Conservation (phyloP, 495 filamentous ascomycete species). For the Aspergillus bertholletiae region DNA sequence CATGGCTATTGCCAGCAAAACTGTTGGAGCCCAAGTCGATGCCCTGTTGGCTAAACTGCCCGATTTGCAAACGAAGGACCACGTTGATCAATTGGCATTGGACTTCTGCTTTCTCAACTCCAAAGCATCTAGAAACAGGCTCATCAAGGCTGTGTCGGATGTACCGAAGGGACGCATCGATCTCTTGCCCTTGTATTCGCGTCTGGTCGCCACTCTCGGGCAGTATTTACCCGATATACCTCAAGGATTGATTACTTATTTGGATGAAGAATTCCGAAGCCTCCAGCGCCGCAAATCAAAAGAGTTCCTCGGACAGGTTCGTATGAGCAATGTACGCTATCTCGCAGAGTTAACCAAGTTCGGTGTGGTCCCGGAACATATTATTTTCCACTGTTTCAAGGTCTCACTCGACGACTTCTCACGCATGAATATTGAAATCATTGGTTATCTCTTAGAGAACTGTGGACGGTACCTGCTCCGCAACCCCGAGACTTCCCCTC, state of each 20-base stretch:
- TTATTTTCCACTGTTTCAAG: conserved; percentile 98
- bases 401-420: conserved; percentile 98
- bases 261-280: conserved; percentile 96
- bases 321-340: conserved; percentile 92
- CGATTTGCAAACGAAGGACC: conserved; percentile 85
- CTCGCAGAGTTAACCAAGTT: conserved; percentile 98
- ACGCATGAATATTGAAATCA: conserved; percentile 97
- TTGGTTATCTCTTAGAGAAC: conserved; percentile 94
- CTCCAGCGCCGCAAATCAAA: conserved; percentile 98
- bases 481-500: conserved; percentile 86
- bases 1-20: conserved; percentile 93
- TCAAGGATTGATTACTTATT: conserved; percentile 85
- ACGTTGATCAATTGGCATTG: conserved; percentile 84
- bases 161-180: conserved; percentile 91
- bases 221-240: conserved; percentile 91
- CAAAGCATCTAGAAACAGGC: conserved; percentile 90
- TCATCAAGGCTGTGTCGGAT: conserved; percentile 90
- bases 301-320: conserved; percentile 91
- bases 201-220: conserved; percentile 87
- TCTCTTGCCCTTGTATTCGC: conserved; percentile 87
- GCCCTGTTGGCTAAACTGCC: conserved; percentile 82
- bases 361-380: conserved; percentile 95
- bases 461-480: conserved; percentile 93
- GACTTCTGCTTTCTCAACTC: conserved; percentile 99
- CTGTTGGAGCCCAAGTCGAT: conserved; percentile 95